Evolutionary conservation across 208 protist genomes (phyloP).

Genomic region (Acanthamoeba healyi): DNA sequence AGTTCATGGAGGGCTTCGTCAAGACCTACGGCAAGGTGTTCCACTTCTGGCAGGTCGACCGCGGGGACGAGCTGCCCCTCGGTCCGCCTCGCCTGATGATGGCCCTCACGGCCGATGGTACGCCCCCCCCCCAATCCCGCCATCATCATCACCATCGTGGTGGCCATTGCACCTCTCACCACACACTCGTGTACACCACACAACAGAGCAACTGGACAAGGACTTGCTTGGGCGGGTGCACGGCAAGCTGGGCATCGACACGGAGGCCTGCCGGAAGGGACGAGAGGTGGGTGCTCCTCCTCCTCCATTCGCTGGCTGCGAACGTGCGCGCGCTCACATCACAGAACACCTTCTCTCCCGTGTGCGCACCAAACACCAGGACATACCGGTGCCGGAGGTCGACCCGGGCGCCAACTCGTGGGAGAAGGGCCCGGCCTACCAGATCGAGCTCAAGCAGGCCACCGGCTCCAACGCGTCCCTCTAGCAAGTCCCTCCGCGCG

Average conservation of each 20-base stretch:
- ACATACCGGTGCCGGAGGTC: not conserved
- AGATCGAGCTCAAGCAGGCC: not conserved
- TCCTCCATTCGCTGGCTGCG: too few species aligned
- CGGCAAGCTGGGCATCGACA: not conserved
- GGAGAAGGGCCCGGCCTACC: not conserved
- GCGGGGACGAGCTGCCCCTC: not conserved
- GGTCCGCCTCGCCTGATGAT: slow-evolving; percentile 21
- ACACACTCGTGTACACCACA: not conserved
- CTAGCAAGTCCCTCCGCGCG: too few species aligned
- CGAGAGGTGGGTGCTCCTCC: slow-evolving; percentile 6
- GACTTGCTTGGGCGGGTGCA: not conserved
- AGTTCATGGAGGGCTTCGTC: slow-evolving; percentile 60
- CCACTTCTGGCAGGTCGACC: not conserved
- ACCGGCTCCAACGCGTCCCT: too few species aligned
- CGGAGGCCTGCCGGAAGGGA: not conserved
- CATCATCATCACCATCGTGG: too few species aligned
- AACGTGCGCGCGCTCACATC: too few species aligned
- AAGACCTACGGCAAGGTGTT: slow-evolving; percentile 27
- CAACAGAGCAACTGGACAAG: not conserved
- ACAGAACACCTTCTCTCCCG: too few species aligned
- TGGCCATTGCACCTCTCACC: too few species aligned
- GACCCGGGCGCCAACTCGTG: not conserved
- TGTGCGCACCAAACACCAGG: not conserved
- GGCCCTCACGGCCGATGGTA: too few species aligned
- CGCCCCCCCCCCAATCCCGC: too few species aligned